Evolutionary conservation across 2,329 filamentous ascomycete genomes (phyloP), one percentile per base, ranked within the genome.

Genomic region (Aspergillus brasiliensis): DNA sequence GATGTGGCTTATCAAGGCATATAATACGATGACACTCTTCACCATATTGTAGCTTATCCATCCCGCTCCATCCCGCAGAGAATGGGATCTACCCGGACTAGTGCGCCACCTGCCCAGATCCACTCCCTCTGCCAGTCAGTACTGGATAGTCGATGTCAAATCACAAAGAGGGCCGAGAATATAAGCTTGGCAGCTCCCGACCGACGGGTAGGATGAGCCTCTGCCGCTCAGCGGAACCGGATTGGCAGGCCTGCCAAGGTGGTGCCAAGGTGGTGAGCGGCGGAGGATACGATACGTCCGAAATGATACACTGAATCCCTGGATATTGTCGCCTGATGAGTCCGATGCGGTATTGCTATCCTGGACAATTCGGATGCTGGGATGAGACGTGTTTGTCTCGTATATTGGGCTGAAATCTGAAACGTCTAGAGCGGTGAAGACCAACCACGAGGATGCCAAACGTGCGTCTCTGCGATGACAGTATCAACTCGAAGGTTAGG

Each of bases 211-310:
- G 40, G n/a, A 31, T 28, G 57, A 57, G 51, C 31, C 23, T 47
- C 40, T 49, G 56, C 46, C 54, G 56, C 56, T 13, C 44, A 31
- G 49, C 57, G 58, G 56, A 31, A 51, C 56, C 40, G 19, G 23
- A 40, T 25, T 46, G 17, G 56, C 15, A 40, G 38, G 25, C 47
- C 8, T 44, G 59, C 59, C 59, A 61, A 61, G 56, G 23, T 21
- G 7, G 11, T 46, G 61, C 61, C 61, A 63, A 63, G 61, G 25
- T 34, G 19, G n/a, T 28, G 37, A 31, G 38, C 42, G 23, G 52
- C 40, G 49, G 56, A 38, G 49, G n/a, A 57, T 61, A 53, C 57
- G 61, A 63, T 58, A 57, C 52, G 55, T 63, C 61, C 54, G 58
- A 62, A 27, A 27, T 56, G 38, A 46, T 38, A 47, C 54, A 51